Percentiles rank a stretch among this genome's conserved stretches.
Conservation (phyloP, 2,329 filamentous ascomycete species). For the Chalaropsis thielavioides region DNA sequence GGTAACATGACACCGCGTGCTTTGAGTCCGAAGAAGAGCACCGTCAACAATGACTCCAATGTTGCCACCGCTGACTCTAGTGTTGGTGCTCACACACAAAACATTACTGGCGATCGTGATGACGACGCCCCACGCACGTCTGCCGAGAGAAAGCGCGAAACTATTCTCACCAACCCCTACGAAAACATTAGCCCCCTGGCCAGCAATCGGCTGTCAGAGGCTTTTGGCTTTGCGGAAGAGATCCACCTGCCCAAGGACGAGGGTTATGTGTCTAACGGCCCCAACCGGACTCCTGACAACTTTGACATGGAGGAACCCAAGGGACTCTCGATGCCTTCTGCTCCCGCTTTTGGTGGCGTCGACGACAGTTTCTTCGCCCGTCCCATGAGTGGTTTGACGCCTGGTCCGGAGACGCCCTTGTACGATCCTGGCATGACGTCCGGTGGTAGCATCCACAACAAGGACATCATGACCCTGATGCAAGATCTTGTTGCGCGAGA, state of each 20-base stretch:
- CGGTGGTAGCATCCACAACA: conserved; percentile 79
- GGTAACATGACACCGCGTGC: conserved; percentile 37
- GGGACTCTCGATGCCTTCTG: conserved; percentile 28
- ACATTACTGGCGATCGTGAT: conserved; percentile 24
- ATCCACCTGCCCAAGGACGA: conserved; percentile 43
- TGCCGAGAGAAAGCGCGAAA: conserved; percentile 50
- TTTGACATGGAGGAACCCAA: conserved; percentile 34
- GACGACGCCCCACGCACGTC: conserved; percentile 30
- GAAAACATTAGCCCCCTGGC: conserved; percentile 49
- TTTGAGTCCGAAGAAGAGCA: conserved; percentile 16
- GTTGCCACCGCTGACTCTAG: conserved; percentile 33
- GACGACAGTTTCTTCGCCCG: conserved; percentile 58
- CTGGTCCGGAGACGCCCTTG: conserved; percentile 76
- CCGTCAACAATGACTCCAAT: conserved; percentile 34
- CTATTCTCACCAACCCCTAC: conserved; percentile 52
- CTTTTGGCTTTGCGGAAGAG: conserved; percentile 27
- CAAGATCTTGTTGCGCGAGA: conserved; percentile 96
- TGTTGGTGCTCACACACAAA: not conserved
- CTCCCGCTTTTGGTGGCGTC: conserved; percentile 29
- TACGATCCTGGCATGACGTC: conserved; percentile 68
- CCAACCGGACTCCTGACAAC: conserved; percentile 40
- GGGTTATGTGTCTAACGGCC: conserved; percentile 72
- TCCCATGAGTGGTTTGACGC: conserved; percentile 76
- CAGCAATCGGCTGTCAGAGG: conserved; percentile 38
- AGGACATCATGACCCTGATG: conserved; percentile 95